Base-by-base conservation (phyloP, 495 filamentous ascomycete species). In the Penicillium diatomitis region DNA sequence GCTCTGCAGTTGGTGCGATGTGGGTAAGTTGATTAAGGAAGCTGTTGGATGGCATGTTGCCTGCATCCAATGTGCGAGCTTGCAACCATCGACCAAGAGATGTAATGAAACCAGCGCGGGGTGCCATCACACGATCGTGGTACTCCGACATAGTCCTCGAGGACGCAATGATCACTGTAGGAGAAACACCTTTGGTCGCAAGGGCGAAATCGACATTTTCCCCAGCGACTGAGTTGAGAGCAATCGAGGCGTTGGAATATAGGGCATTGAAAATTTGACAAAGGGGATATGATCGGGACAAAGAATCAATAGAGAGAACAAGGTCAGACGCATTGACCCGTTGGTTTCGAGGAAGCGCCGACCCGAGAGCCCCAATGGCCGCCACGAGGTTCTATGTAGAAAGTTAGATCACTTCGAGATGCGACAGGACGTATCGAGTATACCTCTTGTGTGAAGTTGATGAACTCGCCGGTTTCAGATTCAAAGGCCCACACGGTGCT, bases 281-380 rank as follows among this genome's bases (percentile, higher is more conserved):
- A 10, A 97, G 78, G 2, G 88, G 77, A 65, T 95, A 94, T 0
- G 83, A 81, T 40, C 82, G 75, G 2, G 84, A 84, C 27, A 97
- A 81, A 3, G 85, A 83, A 52, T 91, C 88, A 36, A 87, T 88
- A 0, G 91, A 84, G n/a, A 96, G 77, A 61, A 99, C 88, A 29
- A 95, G 70, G 58, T 99, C 92, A 3, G 78, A 72, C 4, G 82
- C 70, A 8, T 64, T 77, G 49, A 96, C 72, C 35, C 87, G 82
- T 58, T 96, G 84, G 30, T 67, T 66, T 8, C 78, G 77, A 32
- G 90, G 90, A 48, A 97, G 66, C 4, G 82, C 75, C 40, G 83
- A 78, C 37, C 87, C 75, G 57, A 91, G 79, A n/a, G 85, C 83
- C 31, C 82, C 82, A 53, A 92, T 79, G 33, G 80, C 94, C 28